phyloP scores from a whole-genome alignment of 306 rosid species.

The Senna siamea region DNA sequence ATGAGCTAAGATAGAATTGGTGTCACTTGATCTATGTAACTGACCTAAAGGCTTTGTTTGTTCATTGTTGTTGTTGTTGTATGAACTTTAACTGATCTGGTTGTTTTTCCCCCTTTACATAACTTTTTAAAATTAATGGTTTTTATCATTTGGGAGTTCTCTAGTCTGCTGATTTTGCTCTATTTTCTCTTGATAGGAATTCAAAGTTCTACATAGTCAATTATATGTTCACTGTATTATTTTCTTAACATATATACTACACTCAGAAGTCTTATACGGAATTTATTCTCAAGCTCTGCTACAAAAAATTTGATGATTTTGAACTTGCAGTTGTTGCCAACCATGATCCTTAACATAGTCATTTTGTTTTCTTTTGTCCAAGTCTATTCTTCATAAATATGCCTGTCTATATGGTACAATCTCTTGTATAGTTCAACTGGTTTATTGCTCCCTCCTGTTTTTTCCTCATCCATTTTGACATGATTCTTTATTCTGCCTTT shows the following conservation, averaged over 20 bases:
- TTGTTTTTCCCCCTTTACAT: too few relatives aligned
- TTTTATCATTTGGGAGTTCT: background rate
- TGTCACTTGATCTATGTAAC: too few relatives aligned
- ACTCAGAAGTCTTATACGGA: background rate
- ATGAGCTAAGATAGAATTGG: too few relatives aligned
- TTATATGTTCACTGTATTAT: too few relatives aligned
- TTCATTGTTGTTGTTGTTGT: too few relatives aligned
- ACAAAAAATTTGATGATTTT: background rate
- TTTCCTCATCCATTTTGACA: background rate
- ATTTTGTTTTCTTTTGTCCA: background rate
- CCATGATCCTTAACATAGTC: background rate
- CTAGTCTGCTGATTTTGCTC: too few relatives aligned
- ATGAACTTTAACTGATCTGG: background rate
- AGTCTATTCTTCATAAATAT: background rate
- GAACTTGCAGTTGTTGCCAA: background rate
- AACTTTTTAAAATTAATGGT: background rate
- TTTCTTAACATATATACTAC: background rate
- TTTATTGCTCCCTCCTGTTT: background rate
- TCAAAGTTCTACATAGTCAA: background rate
- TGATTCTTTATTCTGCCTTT: background rate
- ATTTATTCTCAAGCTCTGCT: background rate
- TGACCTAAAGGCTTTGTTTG: too few relatives aligned
- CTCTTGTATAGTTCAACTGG: background rate
- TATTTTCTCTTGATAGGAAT: background rate
- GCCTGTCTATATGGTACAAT: background rate